Conservation (phyloP, 805 yeast species). For the Lipomyces sp. region DNA sequence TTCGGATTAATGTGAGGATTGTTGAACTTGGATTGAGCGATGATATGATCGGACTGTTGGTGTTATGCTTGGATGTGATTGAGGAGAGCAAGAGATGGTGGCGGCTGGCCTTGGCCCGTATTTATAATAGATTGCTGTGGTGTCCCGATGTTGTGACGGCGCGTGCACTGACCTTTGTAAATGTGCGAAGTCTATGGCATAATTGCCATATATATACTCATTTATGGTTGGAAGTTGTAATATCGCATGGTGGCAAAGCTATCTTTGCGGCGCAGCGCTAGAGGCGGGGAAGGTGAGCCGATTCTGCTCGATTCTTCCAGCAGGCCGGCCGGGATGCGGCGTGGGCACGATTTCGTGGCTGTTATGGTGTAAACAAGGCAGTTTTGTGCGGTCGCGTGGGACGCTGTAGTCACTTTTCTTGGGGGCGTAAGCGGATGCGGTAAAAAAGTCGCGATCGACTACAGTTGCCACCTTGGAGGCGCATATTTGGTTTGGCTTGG, state of each 20-base stretch:
- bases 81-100: no score
- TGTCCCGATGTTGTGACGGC: no score
- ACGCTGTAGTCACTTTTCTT: background rate
- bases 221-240: no score
- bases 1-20: no score
- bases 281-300: conserved; percentile 1
- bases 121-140: no score
- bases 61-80: no score
- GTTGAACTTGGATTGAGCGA: no score
- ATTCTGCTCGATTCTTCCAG: background rate
- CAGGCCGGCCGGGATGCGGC: background rate
- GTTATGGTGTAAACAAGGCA: background rate
- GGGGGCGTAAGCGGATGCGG: background rate
- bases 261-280: background rate
- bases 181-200: no score
- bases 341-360: background rate
- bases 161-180: no score
- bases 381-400: background rate
- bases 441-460: background rate
- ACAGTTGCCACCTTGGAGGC: background rate
- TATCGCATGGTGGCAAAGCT: background rate
- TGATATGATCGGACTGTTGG: no score
- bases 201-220: no score
- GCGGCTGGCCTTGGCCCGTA: no score
- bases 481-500: background rate